These are phyloP conservation scores for Pichia manshurica DNA, from an alignment of 805 yeast species.

Conservation along the genomic window DNA sequence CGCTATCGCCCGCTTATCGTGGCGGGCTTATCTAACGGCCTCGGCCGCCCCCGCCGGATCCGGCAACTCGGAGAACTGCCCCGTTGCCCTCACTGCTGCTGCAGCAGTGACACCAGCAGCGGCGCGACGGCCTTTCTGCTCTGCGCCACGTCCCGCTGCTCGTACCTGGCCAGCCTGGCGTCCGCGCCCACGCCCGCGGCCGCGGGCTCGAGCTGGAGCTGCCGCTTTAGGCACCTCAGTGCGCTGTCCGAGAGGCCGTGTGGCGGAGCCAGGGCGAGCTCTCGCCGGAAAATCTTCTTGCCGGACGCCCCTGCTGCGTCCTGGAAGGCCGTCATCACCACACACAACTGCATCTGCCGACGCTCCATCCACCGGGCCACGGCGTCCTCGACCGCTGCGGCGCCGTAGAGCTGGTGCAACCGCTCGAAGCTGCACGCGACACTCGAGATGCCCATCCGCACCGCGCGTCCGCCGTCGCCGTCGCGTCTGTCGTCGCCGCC, in stretches of 20 bases:
- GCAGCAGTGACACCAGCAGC: not conserved
- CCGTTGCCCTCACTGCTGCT: not conserved
- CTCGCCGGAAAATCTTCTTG: not conserved
- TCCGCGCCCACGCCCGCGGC: not conserved
- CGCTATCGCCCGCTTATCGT: too few relatives aligned
- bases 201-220: not conserved
- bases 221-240: not conserved
- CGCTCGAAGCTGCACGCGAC: not conserved
- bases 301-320: not conserved
- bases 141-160: not conserved
- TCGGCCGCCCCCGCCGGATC: too few relatives aligned
- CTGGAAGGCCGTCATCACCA: constrained; percentile 2
- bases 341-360: not conserved
- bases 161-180: not conserved
- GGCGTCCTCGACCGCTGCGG: not conserved
- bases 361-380: not conserved
- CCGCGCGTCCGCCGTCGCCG: too few relatives aligned
- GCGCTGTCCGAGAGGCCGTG: not conserved
- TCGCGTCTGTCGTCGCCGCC: too few relatives aligned
- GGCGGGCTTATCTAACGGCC: too few relatives aligned
- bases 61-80: too few relatives aligned
- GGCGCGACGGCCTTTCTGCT: constrained; percentile 3
- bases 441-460: too few relatives aligned
- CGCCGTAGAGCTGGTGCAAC: not conserved
- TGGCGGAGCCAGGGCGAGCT: not conserved